Evolutionary conservation across 2,329 filamentous ascomycete genomes (phyloP).

Genomic region (Xylaria hypoxylon): DNA sequence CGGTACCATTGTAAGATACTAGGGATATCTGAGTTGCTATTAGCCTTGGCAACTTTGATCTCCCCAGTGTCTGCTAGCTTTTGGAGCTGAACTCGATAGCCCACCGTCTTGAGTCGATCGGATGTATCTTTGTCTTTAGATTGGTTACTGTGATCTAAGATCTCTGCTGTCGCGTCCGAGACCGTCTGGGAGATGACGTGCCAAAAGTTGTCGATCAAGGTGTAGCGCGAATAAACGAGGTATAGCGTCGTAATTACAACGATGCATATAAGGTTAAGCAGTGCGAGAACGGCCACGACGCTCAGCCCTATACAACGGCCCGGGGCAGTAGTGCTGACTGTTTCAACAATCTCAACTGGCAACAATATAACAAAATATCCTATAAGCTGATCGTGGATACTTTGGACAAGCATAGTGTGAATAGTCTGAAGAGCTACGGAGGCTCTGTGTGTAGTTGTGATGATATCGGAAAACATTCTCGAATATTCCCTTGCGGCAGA

Average conservation of each 20-base stretch:
- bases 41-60: too few relatives aligned
- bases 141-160: neutral
- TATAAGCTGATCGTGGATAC: neutral
- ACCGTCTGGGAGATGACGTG: slow-evolving; percentile 19
- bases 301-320: neutral
- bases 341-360: neutral
- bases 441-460: neutral
- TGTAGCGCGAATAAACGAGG: slow-evolving; percentile 3
- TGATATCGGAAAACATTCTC: slow-evolving; percentile 6
- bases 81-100: neutral
- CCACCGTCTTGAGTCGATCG: neutral
- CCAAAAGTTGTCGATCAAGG: slow-evolving; percentile 14
- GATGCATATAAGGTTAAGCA: neutral
- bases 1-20: too few relatives aligned
- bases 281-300: neutral
- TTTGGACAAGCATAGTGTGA: neutral
- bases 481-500: neutral
- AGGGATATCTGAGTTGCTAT: too few relatives aligned
- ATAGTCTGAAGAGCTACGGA: slow-evolving; percentile 9
- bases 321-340: neutral
- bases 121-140: neutral
- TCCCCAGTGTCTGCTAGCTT: neutral
- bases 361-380: neutral
- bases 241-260: slow-evolving; percentile 12
- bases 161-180: neutral